Percentiles rank a stretch among this genome's conserved stretches.
phyloP scores from a whole-genome alignment of 176 grass and related monocot genomes.

The Elymus sibiricus region DNA sequence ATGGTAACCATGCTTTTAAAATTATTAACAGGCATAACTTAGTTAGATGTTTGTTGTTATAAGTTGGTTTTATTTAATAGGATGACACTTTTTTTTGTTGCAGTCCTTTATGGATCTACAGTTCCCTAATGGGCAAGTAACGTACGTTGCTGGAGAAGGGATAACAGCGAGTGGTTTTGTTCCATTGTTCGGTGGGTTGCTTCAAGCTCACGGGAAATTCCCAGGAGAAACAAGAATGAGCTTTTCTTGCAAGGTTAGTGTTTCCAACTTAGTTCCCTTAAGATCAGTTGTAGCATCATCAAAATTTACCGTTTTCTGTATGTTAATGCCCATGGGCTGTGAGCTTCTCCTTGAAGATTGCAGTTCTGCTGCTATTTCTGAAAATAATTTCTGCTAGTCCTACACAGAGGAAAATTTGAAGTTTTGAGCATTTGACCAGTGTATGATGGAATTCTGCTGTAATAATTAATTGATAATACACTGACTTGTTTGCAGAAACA shows the following conservation, averaged over 20 bases:
- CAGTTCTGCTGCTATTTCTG: too few relatives aligned
- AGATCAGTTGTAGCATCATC: neutral
- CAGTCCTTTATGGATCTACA: slow-evolving; percentile 97
- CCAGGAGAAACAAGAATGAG: slow-evolving; percentile 85
- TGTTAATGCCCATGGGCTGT: neutral
- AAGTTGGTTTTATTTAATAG: neutral
- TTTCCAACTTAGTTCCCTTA: slow-evolving; percentile 5
- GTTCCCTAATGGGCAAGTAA: slow-evolving; percentile 94
- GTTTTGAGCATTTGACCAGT: too few relatives aligned
- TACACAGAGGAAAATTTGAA: too few relatives aligned
- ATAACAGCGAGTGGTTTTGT: slow-evolving; percentile 79
- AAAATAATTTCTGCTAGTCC: too few relatives aligned
- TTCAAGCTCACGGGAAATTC: slow-evolving; percentile 92
- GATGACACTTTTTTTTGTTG: slow-evolving; percentile 22
- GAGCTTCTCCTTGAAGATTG: neutral
- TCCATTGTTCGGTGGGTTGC: slow-evolving; percentile 73
- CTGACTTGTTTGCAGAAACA: too few relatives aligned
- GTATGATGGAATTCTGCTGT: too few relatives aligned
- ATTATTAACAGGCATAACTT: neutral
- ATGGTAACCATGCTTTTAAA: neutral
- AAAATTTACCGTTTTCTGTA: neutral
- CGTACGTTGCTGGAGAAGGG: slow-evolving; percentile 88
- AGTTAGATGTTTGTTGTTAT: neutral
- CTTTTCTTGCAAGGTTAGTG: slow-evolving; percentile 85
- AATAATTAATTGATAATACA: too few relatives aligned